phyloP scores from a whole-genome alignment of 768 basidiomycete genomes.

The Naganishia onofrii region DNA sequence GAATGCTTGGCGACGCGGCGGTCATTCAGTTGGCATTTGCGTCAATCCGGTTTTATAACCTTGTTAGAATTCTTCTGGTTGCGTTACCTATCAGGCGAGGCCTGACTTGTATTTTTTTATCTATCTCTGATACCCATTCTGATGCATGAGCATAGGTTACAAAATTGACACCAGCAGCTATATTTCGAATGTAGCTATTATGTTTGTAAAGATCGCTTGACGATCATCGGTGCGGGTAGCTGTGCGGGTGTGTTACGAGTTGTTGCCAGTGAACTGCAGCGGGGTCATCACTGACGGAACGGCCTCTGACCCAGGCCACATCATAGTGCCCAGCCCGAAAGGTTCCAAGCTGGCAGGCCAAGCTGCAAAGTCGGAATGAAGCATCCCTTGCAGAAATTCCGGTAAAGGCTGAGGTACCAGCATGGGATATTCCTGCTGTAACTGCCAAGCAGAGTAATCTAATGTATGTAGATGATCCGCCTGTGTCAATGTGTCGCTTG shows the following conservation, averaged over 20 bases:
- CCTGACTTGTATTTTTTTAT: too few species aligned
- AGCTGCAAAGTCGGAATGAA: slow-evolving; percentile 14
- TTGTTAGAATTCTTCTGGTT: too few species aligned
- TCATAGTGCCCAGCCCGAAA: slow-evolving; percentile 14
- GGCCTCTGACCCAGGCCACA: not conserved
- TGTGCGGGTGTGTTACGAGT: not conserved
- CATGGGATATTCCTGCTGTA: not conserved
- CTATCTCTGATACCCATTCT: too few species aligned
- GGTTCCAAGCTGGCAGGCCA: slow-evolving; percentile 11
- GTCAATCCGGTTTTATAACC: too few species aligned
- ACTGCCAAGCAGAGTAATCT: not conserved
- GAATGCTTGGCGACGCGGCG: not conserved
- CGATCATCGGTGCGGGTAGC: too few species aligned
- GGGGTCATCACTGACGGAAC: not conserved
- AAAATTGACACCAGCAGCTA: too few species aligned
- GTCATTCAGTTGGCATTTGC: too few species aligned
- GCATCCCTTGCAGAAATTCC: slow-evolving; percentile 15
- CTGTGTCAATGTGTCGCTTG: not conserved
- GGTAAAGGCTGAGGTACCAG: slow-evolving; percentile 3
- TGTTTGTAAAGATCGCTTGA: too few species aligned
- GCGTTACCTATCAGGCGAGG: too few species aligned
- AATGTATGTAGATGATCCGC: not conserved
- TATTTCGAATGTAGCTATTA: too few species aligned
- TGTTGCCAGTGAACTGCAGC: not conserved
- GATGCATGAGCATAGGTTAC: too few species aligned